phyloP scores from a whole-genome alignment of 2,329 filamentous ascomycete genomes.

The Calonectria montana region DNA sequence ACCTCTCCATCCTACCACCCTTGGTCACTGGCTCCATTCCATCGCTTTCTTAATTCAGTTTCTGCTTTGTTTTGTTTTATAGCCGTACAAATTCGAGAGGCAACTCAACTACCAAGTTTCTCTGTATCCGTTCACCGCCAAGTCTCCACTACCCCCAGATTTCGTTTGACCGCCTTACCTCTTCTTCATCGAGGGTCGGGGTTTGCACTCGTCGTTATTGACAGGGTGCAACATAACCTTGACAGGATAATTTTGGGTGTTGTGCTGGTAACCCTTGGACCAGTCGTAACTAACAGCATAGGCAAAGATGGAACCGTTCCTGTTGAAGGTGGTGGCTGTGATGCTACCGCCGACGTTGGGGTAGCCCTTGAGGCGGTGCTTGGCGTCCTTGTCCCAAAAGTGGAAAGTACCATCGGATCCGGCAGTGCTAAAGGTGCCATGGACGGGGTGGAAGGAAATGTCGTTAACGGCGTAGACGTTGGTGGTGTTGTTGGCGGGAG shows the following conservation, averaged over 20 bases:
- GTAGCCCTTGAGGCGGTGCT: slow-evolving; percentile 90
- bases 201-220: slow-evolving; percentile 70
- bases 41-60: slow-evolving; percentile 8
- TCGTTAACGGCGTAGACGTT: slow-evolving; percentile 97
- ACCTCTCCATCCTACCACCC: slow-evolving; percentile 29
- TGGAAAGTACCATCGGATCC: slow-evolving; percentile 97
- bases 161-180: slow-evolving; percentile 52
- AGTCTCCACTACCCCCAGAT: neutral
- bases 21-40: slow-evolving; percentile 1
- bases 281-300: slow-evolving; percentile 97
- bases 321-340: slow-evolving; percentile 91
- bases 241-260: slow-evolving; percentile 78
- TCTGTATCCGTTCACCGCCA: slow-evolving; percentile 5
- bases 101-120: slow-evolving; percentile 12
- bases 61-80: slow-evolving; percentile 21
- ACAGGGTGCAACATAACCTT: slow-evolving; percentile 91
- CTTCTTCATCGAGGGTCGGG: slow-evolving; percentile 70
- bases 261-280: slow-evolving; percentile 93
- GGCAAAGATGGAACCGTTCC: slow-evolving; percentile 84
- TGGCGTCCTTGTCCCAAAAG: slow-evolving; percentile 95
- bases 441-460: slow-evolving; percentile 96
- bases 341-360: slow-evolving; percentile 88
- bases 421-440: slow-evolving; percentile 98
- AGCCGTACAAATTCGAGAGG: slow-evolving; percentile 33
- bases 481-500: slow-evolving; percentile 77